phyloP scores from a whole-genome alignment of 116 monocot genomes.

The Phalaenopsis hybrid region DNA sequence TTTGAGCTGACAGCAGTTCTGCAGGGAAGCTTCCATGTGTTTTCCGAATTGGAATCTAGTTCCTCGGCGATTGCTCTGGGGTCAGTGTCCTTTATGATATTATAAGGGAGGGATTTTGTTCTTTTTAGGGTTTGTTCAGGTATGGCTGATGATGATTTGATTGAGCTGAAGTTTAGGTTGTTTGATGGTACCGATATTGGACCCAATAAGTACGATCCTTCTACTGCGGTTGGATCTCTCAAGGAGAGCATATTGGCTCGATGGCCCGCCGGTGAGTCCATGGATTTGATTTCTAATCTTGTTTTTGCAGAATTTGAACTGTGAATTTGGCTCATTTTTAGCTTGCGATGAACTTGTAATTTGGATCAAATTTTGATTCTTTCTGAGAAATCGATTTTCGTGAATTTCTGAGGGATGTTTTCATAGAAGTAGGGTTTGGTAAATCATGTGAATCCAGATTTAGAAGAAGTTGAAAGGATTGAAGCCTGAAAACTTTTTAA shows the following conservation, averaged over 20 bases:
- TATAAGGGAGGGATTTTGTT: background rate
- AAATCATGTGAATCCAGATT: too few species aligned
- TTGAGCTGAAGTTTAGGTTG: slow-evolving; percentile 60
- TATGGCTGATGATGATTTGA: slow-evolving; percentile 38
- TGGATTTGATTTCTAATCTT: too few species aligned
- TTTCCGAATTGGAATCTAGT: slow-evolving; percentile 41
- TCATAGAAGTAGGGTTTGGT: too few species aligned
- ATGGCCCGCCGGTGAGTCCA: slow-evolving; percentile 21
- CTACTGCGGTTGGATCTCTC: slow-evolving; percentile 37
- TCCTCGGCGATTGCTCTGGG: slow-evolving; percentile 9
- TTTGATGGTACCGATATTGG: slow-evolving; percentile 61
- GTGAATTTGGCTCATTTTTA: background rate
- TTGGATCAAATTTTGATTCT: too few species aligned
- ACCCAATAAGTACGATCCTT: slow-evolving; percentile 44
- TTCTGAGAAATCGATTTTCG: too few species aligned
- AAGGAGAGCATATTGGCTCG: slow-evolving; percentile 43
- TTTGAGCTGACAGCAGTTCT: slow-evolving; percentile 5
- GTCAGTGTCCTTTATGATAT: background rate
- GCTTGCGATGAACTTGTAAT: too few species aligned
- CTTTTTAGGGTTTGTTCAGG: background rate
- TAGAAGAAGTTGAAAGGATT: too few species aligned
- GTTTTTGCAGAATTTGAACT: too few species aligned
- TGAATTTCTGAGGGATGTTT: too few species aligned
- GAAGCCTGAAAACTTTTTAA: too few species aligned
- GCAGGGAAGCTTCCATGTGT: slow-evolving; percentile 7